Percentiles rank a stretch among this genome's conserved stretches.
Evolutionary conservation across 192 early-diverging fungal species (phyloP).

Genomic region (Backusella liffmaniae): DNA sequence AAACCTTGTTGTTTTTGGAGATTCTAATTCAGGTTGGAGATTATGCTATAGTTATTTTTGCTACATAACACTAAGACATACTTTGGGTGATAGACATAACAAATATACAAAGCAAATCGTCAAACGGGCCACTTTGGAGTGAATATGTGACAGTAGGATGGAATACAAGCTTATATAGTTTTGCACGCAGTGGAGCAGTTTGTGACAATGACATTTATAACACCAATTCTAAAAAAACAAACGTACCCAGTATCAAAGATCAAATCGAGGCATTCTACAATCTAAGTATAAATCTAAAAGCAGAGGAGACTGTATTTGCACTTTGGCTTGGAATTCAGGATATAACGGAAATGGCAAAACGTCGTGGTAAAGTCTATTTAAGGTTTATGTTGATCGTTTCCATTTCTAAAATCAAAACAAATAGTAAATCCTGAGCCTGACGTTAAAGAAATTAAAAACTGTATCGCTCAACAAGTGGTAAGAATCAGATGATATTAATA

Average conservation of each 20-base stretch:
- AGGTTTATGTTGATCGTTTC: neutral
- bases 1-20: constrained; percentile 40
- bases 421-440: constrained; percentile 5
- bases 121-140: constrained; percentile 35
- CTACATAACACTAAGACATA: neutral
- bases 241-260: constrained; percentile 21
- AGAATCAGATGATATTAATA: neutral
- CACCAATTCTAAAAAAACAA: constrained; percentile 2
- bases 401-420: neutral
- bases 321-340: constrained; percentile 37
- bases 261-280: constrained; percentile 31
- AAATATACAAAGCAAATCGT: constrained; percentile 18
- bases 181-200: constrained; percentile 35
- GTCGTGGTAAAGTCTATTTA: constrained; percentile 3
- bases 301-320: constrained; percentile 34
- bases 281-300: constrained; percentile 14
- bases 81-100: constrained; percentile 20
- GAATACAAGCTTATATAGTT: constrained; percentile 28
- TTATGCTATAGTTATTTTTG: neutral
- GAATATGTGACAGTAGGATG: constrained; percentile 33
- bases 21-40: constrained; percentile 39
- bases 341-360: constrained; percentile 12
- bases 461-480: constrained; percentile 22
- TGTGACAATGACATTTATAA: constrained; percentile 31
- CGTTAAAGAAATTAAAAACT: constrained; percentile 9